phyloP scores from a whole-genome alignment of 805 yeast species.

The Tanozyma kutaoensis region DNA sequence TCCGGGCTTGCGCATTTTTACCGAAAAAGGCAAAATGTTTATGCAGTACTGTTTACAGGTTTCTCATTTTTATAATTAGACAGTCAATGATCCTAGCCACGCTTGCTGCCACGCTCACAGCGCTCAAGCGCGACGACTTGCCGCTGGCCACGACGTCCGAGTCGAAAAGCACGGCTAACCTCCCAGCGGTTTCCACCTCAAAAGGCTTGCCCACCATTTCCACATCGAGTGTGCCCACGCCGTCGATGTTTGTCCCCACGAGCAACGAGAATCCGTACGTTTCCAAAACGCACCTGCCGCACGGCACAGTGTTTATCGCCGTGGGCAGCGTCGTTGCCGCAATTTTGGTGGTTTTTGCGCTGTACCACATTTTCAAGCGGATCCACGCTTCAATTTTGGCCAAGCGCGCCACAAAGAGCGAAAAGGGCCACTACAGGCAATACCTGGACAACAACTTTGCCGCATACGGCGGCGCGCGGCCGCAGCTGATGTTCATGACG shows the following conservation, averaged over 20 bases:
- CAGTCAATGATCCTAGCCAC: too few relatives aligned
- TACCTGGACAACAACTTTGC: constrained; percentile 15
- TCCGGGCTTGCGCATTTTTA: constrained; percentile 16
- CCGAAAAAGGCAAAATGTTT: too few relatives aligned
- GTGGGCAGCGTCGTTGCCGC: constrained; percentile 62
- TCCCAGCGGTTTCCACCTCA: too few relatives aligned
- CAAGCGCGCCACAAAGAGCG: constrained; percentile 24
- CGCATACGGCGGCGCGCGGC: constrained; percentile 11
- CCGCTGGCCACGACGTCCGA: too few relatives aligned
- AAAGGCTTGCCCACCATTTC: constrained; percentile 7
- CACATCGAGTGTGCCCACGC: constrained; percentile 16
- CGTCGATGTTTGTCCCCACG: constrained; percentile 44
- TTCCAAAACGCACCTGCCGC: constrained; percentile 34
- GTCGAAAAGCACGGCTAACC: too few relatives aligned
- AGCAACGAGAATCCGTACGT: constrained; percentile 53
- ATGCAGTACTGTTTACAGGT: too few relatives aligned
- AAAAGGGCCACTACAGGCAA: constrained; percentile 18
- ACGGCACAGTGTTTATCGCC: constrained; percentile 75
- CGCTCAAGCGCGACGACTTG: too few relatives aligned
- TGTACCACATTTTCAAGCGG: constrained; percentile 39
- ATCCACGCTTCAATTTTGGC: constrained; percentile 38
- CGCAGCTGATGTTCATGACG: constrained; percentile 1
- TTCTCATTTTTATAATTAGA: too few relatives aligned
- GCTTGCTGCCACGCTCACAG: too few relatives aligned
- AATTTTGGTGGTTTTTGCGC: constrained; percentile 33